These are phyloP conservation scores for Colletotrichum lentis DNA, from an alignment of 2,329 filamentous ascomycete species.

Conservation along the genomic window DNA sequence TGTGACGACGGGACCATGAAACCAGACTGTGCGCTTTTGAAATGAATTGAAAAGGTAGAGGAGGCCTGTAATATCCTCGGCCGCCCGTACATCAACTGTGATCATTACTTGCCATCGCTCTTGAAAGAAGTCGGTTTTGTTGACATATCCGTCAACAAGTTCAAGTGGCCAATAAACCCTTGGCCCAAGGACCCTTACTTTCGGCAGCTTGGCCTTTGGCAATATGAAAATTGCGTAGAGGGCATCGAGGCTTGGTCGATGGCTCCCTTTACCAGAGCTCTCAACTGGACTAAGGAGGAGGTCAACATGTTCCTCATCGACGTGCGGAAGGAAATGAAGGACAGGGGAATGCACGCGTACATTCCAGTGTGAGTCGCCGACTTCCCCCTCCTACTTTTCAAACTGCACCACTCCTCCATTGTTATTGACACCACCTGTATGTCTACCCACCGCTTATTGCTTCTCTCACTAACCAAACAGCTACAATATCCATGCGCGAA, in stretches of 20 bases:
- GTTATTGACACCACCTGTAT: too few relatives aligned
- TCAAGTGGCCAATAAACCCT: slow-evolving; percentile 59
- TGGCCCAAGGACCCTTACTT: slow-evolving; percentile 61
- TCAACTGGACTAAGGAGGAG: slow-evolving; percentile 42
- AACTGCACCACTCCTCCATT: background rate
- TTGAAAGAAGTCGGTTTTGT: slow-evolving; percentile 63
- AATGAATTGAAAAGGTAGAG: slow-evolving; percentile 46
- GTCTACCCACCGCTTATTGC: background rate
- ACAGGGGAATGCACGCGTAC: slow-evolving; percentile 43
- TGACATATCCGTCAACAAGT: slow-evolving; percentile 57
- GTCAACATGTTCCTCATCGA: slow-evolving; percentile 41
- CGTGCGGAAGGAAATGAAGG: slow-evolving; percentile 42
- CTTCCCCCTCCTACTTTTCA: background rate
- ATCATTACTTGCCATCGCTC: slow-evolving; percentile 41
- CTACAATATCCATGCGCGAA: background rate
- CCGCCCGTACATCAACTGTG: slow-evolving; percentile 51
- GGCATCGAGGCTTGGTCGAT: slow-evolving; percentile 44
- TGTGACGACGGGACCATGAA: slow-evolving; percentile 54
- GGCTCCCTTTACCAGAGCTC: slow-evolving; percentile 43
- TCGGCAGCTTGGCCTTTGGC: slow-evolving; percentile 54
- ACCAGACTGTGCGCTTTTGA: slow-evolving; percentile 40
- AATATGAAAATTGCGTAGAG: slow-evolving; percentile 37
- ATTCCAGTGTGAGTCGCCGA: slow-evolving; percentile 40
- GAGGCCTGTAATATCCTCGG: slow-evolving; percentile 45
- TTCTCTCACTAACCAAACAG: background rate